A percentile compares a stretch with the other conserved stretches of the same genome.
phyloP scores from a whole-genome alignment of 257 asterid genomes.

The Gentiana macrophylla region DNA sequence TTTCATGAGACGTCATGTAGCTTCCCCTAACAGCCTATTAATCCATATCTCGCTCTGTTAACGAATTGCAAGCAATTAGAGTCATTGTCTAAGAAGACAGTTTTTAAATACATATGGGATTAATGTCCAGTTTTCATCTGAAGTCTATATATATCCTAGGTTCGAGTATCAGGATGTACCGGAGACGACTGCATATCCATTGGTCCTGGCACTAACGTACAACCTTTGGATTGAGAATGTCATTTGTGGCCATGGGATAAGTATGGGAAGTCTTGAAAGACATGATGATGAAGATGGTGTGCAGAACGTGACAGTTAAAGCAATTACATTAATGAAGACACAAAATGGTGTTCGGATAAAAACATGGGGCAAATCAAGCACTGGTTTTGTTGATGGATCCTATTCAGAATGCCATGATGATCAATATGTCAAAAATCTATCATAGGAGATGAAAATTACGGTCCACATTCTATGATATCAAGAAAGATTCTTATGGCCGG shows the following conservation, averaged over 20 bases:
- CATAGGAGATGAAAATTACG: background rate
- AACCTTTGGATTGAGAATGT: background rate
- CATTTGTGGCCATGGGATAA: background rate
- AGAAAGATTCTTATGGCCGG: no score
- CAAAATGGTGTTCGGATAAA: background rate
- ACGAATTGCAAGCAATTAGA: background rate
- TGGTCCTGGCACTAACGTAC: background rate
- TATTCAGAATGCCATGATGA: background rate
- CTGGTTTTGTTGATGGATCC: background rate
- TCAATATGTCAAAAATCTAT: background rate
- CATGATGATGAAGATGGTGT: background rate
- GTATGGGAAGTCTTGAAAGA: background rate
- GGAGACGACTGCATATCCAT: constrained; percentile 1
- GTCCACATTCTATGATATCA: background rate
- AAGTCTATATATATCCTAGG: background rate
- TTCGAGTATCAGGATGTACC: background rate
- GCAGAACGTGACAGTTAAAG: background rate
- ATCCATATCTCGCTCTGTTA: background rate
- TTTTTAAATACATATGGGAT: background rate
- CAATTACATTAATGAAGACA: background rate
- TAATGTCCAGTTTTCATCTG: background rate
- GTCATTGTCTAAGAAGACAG: background rate
- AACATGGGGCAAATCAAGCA: background rate
- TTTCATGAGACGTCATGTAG: background rate
- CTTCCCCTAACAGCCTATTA: background rate